Base-by-base conservation (phyloP, 768 basidiomycete species). In the Cystobasidium onofrii region DNA sequence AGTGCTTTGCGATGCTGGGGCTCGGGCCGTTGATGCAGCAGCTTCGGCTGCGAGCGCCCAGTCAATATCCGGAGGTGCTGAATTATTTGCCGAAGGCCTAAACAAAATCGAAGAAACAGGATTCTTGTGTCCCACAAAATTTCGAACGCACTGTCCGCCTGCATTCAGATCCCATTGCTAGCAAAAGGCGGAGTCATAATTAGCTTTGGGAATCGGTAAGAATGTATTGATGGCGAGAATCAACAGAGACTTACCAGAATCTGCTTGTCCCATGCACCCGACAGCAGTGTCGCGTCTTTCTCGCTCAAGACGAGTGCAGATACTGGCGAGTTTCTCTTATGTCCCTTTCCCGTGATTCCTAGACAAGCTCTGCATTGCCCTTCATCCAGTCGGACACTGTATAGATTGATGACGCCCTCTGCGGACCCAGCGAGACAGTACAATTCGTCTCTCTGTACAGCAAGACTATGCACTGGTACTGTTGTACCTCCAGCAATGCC, bases 111-210 rank as follows among this genome's bases (percentile, higher is more conserved):
- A 86, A 1, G 91, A 87, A 17, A 98, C 85, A 80, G 96, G 94
- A 1, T 91, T 87, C 29, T 88, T 87, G 78, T 96, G 92, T 0
- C 89, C 86, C 0, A 85, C 87, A 80, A 90, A 98, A 60, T 84
- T 87, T 62, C 92, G 87, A 15, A 88, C 85, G 46, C 83, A 83
- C 75, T 90, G 85, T 7, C 96, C 95, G 0, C 46, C 46, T n/a
- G 89, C 94, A 79, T 99, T 91, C 43, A 99, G 85, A 82, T 98
- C 95, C 95, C 96, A 98, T 87, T 97, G 91, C 95, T 98, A 77
- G 6, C 34, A 27, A 52, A 33, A 29, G 66, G 36, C 46, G 78
- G 71, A 55, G n/a, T 63, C 57, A 72, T 43, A 74, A 77, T 67
- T 74, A 65, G 73, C 43, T 55, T 27, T 17, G 29, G 31, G 55